Evolutionary conservation across 805 yeast species (phyloP).

Genomic region (Lachancea thermotolerans): DNA sequence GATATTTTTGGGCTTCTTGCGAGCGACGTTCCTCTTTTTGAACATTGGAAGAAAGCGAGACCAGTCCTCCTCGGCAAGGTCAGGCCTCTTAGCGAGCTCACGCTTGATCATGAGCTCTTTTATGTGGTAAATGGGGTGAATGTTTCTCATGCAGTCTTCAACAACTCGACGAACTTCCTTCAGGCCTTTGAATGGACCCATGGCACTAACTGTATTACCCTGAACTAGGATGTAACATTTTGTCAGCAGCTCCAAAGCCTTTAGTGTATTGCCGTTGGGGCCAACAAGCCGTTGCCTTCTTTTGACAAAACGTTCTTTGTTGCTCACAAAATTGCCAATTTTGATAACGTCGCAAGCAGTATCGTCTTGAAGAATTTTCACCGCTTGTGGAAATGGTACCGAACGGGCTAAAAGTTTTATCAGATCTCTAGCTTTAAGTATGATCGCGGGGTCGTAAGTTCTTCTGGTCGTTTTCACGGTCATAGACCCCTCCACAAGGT

Average conservation of each 20-base stretch:
- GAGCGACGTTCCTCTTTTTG: slow-evolving; percentile 91
- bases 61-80: slow-evolving; percentile 94
- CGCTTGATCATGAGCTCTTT: slow-evolving; percentile 96
- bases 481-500: slow-evolving; percentile 96
- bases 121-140: slow-evolving; percentile 97
- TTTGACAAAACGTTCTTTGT: slow-evolving; percentile 89
- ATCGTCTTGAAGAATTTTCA: slow-evolving; percentile 85
- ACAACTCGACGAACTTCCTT: slow-evolving; percentile 90
- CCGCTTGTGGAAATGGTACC: slow-evolving; percentile 95
- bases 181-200: slow-evolving; percentile 94
- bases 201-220: slow-evolving; percentile 93
- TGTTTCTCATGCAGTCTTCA: slow-evolving; percentile 94
- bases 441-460: slow-evolving; percentile 90
- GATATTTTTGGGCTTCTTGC: slow-evolving; percentile 75
- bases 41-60: slow-evolving; percentile 91
- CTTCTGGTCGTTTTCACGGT: slow-evolving; percentile 92
- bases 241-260: slow-evolving; percentile 92
- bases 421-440: slow-evolving; percentile 89
- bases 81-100: slow-evolving; percentile 92
- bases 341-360: slow-evolving; percentile 93
- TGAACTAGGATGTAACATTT: slow-evolving; percentile 93
- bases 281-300: slow-evolving; percentile 95
- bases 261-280: slow-evolving; percentile 93
- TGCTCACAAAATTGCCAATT: slow-evolving; percentile 81
- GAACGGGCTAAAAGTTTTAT: slow-evolving; percentile 91